phyloP scores from a whole-genome alignment of 2,329 filamentous ascomycete genomes.

The Nigrospora sphaerica region DNA sequence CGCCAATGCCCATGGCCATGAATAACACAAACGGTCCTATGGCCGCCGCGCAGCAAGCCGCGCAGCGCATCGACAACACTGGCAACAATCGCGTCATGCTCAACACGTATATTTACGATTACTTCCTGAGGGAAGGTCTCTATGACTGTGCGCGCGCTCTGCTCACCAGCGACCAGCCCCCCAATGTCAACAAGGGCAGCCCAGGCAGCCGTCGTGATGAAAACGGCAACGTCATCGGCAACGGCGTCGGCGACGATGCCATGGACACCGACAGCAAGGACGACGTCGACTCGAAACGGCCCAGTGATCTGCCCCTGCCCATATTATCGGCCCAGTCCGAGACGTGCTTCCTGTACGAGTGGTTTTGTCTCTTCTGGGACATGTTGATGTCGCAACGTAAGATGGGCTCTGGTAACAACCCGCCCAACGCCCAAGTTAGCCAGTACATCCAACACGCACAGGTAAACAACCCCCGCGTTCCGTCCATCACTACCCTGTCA shows the following conservation, averaged over 20 bases:
- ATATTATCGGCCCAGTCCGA: constrained; percentile 55
- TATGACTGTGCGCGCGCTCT: constrained; percentile 75
- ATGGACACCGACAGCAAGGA: constrained; percentile 84
- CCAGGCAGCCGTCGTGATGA: constrained; percentile 61
- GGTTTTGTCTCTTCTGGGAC: constrained; percentile 98
- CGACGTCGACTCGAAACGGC: constrained; percentile 64
- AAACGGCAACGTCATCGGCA: constrained; percentile 58
- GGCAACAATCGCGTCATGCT: constrained; percentile 48
- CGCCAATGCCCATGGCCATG: constrained; percentile 56
- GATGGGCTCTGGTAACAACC: constrained; percentile 40
- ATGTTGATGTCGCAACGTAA: constrained; percentile 79
- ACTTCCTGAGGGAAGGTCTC: constrained; percentile 81
- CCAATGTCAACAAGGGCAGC: constrained; percentile 63
- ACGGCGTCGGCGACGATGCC: constrained; percentile 64
- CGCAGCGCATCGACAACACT: constrained; percentile 18
- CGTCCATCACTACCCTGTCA: not conserved
- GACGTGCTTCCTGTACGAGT: constrained; percentile 88
- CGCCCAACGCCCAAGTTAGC: constrained; percentile 48
- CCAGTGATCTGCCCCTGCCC: constrained; percentile 72
- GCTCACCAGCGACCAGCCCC: constrained; percentile 56
- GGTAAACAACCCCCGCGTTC: constrained; percentile 41
- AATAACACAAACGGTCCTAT: constrained; percentile 36
- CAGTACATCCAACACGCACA: constrained; percentile 79
- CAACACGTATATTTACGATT: constrained; percentile 88
- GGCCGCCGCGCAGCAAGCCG: constrained; percentile 11